These are phyloP conservation scores for Ceratobasidium sp. DNA, from an alignment of 1,284 basidiomycete genomes.

Conservation along the genomic window DNA sequence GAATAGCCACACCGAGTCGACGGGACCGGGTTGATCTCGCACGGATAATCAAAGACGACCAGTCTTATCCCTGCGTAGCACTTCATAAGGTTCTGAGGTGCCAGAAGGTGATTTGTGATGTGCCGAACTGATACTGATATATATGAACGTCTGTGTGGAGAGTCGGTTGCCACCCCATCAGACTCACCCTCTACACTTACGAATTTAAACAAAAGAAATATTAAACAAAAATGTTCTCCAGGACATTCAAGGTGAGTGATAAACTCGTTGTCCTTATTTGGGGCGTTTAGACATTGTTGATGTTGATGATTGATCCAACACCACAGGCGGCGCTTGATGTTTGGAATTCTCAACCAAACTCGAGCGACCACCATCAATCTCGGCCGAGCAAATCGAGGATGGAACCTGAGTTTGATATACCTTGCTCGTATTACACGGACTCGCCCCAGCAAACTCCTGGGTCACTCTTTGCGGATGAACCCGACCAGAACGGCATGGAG, in stretches of 20 bases:
- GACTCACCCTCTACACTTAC: too few relatives aligned
- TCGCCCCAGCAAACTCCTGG: neutral
- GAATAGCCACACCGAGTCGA: slow-evolving; percentile 22
- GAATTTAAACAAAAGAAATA: too few relatives aligned
- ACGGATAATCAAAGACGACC: slow-evolving; percentile 19
- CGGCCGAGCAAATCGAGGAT: neutral
- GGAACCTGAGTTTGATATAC: neutral
- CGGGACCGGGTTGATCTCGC: neutral
- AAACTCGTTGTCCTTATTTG: too few relatives aligned
- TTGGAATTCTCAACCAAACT: too few relatives aligned
- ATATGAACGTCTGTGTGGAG: too few relatives aligned
- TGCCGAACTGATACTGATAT: neutral
- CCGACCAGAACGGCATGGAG: neutral
- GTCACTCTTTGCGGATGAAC: neutral
- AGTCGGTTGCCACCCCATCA: too few relatives aligned
- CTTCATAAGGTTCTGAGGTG: neutral
- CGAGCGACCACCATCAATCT: neutral
- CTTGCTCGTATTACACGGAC: neutral
- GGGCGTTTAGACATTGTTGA: too few relatives aligned
- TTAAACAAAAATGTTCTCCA: too few relatives aligned
- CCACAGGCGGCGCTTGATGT: too few relatives aligned
- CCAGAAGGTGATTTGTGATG: neutral
- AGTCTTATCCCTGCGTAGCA: neutral
- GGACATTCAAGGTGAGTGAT: too few relatives aligned
- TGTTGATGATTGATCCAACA: too few relatives aligned